These are phyloP conservation scores for Ephemerocybe angulata DNA, from an alignment of 768 basidiomycete species.

Conservation along the genomic window DNA sequence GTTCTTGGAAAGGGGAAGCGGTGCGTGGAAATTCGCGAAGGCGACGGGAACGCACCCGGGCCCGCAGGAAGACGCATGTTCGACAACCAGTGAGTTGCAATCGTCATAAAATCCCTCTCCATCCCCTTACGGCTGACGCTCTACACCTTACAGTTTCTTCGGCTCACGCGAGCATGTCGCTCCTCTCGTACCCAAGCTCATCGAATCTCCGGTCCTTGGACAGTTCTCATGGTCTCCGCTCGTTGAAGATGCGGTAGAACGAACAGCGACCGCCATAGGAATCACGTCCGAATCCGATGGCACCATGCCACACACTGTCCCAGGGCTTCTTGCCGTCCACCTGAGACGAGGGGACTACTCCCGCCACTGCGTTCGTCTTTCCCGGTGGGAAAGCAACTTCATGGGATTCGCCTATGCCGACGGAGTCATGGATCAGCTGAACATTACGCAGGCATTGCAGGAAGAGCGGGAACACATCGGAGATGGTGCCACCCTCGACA, in stretches of 20 bases:
- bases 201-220: slow-evolving; percentile 45
- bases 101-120: neutral
- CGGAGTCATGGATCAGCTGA: slow-evolving; percentile 16
- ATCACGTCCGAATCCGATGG: neutral
- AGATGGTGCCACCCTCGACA: neutral
- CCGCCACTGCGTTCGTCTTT: too few species aligned
- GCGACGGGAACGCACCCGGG: slow-evolving; percentile 38
- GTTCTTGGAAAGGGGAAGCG: slow-evolving; percentile 22
- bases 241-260: slow-evolving; percentile 45
- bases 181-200: slow-evolving; percentile 40
- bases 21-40: slow-evolving; percentile 38
- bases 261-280: slow-evolving; percentile 40
- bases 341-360: slow-evolving; percentile 56
- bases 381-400: slow-evolving; percentile 39
- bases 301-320: slow-evolving; percentile 18
- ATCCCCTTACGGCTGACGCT: neutral
- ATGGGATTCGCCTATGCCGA: slow-evolving; percentile 50
- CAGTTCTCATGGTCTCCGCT: slow-evolving; percentile 54
- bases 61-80: slow-evolving; percentile 36
- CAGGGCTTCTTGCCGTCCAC: slow-evolving; percentile 51
- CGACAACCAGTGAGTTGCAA: too few species aligned
- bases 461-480: neutral
- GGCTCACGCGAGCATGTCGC: slow-evolving; percentile 36
- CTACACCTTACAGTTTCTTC: slow-evolving; percentile 42
- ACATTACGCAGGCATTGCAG: slow-evolving; percentile 25